A percentile compares a stretch with the other conserved stretches of the same genome.
Evolutionary conservation across 2,329 filamentous ascomycete genomes (phyloP).

Genomic region (Aschersonia sp.): DNA sequence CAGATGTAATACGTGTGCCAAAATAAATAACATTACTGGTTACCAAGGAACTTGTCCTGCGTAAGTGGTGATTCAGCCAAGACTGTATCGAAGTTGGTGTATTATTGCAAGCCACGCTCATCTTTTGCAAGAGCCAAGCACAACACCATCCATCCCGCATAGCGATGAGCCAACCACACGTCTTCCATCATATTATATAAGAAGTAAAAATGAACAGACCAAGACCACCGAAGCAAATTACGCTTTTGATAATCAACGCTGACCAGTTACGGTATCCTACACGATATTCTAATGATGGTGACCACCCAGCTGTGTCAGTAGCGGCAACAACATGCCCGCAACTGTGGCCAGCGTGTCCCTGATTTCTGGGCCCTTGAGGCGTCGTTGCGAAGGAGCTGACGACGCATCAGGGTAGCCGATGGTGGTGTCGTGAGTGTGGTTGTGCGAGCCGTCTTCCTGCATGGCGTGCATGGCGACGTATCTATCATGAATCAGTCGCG

Average conservation of each 20-base stretch:
- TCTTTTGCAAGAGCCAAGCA: no score
- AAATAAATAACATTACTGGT: no score
- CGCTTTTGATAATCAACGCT: not conserved
- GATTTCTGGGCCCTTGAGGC: conserved; percentile 43
- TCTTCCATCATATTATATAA: no score
- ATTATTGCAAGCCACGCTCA: no score
- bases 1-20: no score
- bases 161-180: no score
- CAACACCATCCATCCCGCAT: no score
- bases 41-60: no score
- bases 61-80: no score
- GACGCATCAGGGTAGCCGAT: conserved; percentile 42
- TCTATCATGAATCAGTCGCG: conserved; percentile 25
- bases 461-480: conserved; percentile 99
- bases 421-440: conserved; percentile 30
- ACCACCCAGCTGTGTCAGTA: conserved; percentile 67
- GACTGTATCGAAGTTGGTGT: no score
- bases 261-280: not conserved
- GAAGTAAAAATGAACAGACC: no score
- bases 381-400: conserved; percentile 25
- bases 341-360: conserved; percentile 58
- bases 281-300: conserved; percentile 34
- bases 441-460: conserved; percentile 58
- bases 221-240: not conserved
- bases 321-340: conserved; percentile 62